Evolutionary conservation across 805 yeast species (phyloP).

Genomic region (Ogataea nitratoaversa): DNA sequence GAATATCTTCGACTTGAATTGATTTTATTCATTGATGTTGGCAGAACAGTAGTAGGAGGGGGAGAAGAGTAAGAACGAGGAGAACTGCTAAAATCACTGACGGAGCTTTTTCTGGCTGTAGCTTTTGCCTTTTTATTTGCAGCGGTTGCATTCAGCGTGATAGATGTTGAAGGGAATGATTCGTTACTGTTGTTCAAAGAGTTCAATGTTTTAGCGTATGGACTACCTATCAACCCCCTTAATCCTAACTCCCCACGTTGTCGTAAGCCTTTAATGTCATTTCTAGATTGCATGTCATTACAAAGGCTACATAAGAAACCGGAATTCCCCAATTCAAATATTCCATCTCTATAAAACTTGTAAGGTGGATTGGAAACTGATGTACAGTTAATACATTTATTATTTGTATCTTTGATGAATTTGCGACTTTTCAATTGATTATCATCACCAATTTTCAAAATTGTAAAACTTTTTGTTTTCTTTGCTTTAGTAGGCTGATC

Average conservation of each 20-base stretch:
- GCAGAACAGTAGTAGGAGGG: background rate
- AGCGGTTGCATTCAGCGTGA: too few relatives aligned
- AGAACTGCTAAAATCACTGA: background rate
- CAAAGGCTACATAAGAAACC: slow-evolving; percentile 31
- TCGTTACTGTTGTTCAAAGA: background rate
- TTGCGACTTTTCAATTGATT: slow-evolving; percentile 10
- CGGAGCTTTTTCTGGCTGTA: background rate
- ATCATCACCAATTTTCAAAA: slow-evolving; percentile 29
- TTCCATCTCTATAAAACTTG: slow-evolving; percentile 30
- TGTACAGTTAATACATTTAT: slow-evolving; percentile 31
- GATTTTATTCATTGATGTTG: slow-evolving; percentile 1
- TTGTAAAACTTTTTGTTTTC: slow-evolving; percentile 29
- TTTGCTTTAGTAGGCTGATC: slow-evolving; percentile 28
- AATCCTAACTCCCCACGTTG: slow-evolving; percentile 31
- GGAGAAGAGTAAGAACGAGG: slow-evolving; percentile 6
- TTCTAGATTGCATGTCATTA: slow-evolving; percentile 19
- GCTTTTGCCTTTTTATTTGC: background rate
- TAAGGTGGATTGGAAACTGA: slow-evolving; percentile 28
- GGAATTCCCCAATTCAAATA: slow-evolving; percentile 32
- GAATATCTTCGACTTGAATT: slow-evolving; percentile 3
- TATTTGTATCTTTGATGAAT: slow-evolving; percentile 8
- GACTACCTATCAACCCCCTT: slow-evolving; percentile 31
- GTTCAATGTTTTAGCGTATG: slow-evolving; percentile 15
- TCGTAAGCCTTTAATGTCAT: slow-evolving; percentile 23
- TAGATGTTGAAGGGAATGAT: too few relatives aligned